Evolutionary conservation across 129 eudicot species (phyloP).

Genomic region (Kitagawia praeruptora): DNA sequence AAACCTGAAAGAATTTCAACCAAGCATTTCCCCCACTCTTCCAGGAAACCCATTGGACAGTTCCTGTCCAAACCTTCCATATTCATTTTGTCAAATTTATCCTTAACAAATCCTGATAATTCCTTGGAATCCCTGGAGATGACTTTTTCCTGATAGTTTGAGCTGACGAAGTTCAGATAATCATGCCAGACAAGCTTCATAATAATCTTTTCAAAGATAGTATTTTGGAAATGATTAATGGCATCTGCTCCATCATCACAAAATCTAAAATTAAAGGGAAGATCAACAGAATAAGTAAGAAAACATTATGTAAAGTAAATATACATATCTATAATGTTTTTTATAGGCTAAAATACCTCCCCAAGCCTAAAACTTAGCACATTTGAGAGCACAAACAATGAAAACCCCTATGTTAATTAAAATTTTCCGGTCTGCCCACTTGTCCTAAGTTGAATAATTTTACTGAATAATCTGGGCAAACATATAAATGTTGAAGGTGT

Average conservation of each 20-base stretch:
- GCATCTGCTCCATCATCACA: constrained; percentile 49
- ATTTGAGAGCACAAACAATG: background rate
- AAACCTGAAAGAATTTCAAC: constrained; percentile 61
- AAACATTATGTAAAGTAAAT: background rate
- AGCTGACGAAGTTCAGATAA: constrained; percentile 28
- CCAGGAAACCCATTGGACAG: constrained; percentile 31
- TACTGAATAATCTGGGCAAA: background rate
- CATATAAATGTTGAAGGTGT: background rate
- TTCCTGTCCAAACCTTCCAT: constrained; percentile 30
- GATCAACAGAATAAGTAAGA: constrained; percentile 6
- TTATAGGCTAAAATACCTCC: background rate
- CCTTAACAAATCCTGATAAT: constrained; percentile 15
- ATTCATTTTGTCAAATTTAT: constrained; percentile 21
- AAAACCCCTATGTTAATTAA: background rate
- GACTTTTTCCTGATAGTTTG: constrained; percentile 18
- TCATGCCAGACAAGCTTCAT: constrained; percentile 68
- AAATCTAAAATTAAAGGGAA: constrained; percentile 35
- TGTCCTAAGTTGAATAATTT: background rate
- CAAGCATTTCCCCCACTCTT: constrained; percentile 68
- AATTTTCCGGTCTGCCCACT: background rate
- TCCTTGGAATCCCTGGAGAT: constrained; percentile 19
- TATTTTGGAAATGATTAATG: constrained; percentile 28
- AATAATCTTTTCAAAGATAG: constrained; percentile 56
- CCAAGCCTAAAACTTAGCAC: background rate
- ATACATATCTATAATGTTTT: background rate